Base-by-base conservation (phyloP, 768 basidiomycete species). In the Pholiota conissans region DNA sequence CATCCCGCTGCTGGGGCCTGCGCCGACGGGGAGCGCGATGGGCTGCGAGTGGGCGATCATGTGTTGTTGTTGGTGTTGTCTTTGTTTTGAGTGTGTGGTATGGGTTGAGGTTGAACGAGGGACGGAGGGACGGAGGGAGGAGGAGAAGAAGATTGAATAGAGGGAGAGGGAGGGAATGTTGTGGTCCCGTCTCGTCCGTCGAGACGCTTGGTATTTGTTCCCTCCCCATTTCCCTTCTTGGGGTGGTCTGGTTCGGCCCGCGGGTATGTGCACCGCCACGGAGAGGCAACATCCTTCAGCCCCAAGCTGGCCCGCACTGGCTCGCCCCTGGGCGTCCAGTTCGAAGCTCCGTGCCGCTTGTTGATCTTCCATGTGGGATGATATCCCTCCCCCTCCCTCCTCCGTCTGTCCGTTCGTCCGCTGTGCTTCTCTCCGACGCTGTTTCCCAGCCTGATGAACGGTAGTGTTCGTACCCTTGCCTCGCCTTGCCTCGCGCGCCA, bases 11-110 rank as follows among this genome's bases (percentile, higher is more conserved):
- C n/a, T n/a, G n/a, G n/a, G n/a, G n/a, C n/a, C n/a, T n/a, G n/a
- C n/a, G n/a, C n/a, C n/a, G n/a, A 14, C 10, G 26, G 78, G 77
- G 58, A 80, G 72, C n/a, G 79, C 78, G 65, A 81, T 80, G 63
- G 79, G 79, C 56, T 80, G 75, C 11, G 78, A 74, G 52, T 64
- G 63, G n/a, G 66, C 62, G 49, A 67, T 67, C 68, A 69, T 69
- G n/a, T n/a, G n/a, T n/a, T n/a, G n/a, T n/a, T n/a, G n/a, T n/a
- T n/a, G n/a, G n/a, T n/a, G n/a, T n/a, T n/a, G n/a, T n/a, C n/a
- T n/a, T n/a, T n/a, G n/a, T n/a, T n/a, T n/a, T n/a, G n/a, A n/a
- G n/a, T n/a, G n/a, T n/a, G n/a, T n/a, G n/a, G n/a, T n/a, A n/a
- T n/a, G n/a, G n/a, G n/a, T n/a, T n/a, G n/a, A n/a, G n/a, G n/a